Evolutionary conservation across 306 rosid genomes (phyloP), one percentile per base, ranked within the genome.

Genomic region (Fagus crenata): DNA sequence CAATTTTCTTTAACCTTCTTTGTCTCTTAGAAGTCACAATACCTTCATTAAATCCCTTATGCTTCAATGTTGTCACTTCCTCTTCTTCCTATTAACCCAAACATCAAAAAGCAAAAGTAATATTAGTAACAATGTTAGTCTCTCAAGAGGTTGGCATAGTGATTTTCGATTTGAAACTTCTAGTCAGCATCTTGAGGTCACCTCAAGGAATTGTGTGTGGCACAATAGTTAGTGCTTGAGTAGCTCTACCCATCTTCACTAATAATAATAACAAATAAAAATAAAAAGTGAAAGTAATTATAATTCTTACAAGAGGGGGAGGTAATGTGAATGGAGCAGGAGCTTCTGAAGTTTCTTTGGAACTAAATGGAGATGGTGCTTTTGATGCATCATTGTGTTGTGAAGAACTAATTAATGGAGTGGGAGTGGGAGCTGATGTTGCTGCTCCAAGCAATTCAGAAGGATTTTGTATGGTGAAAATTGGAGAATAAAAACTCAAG

Each of bases 1-100:
- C 89, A 18, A 75, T 51, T 69, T 22, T 81, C 68, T 74, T 36
- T 35, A 83, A 69, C 46, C 80, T 79, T 77, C 53, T 78, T 81
- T 56, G 6, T 63, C 77, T 79, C 12, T 82, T 67, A 63, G n/a
- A 49, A 37, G 13, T 59, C 49, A 14, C 53, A 13, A 60, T 36
- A 39, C 2, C 77, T 75, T 72, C 54, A 17, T 63, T 40, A 49
- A 40, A 53, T 22, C 63, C 78, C 80, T 53, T 58, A 49, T 67
- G 74, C 77, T 59, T 71, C 41, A 80, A 77, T 63, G 75, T 63
- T 8, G 56, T 67, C 49, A 42, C 77, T 80, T 18, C 69, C 85
- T 83, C 80, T 82, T 82, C 76, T 58, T 43, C 79, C 76, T 40
- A 33, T 58, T 71, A 32, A 60, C 71, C 71, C 55, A 49, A 41